Conservation (phyloP, 441 rosid species). For the Pelargonium australe region DNA sequence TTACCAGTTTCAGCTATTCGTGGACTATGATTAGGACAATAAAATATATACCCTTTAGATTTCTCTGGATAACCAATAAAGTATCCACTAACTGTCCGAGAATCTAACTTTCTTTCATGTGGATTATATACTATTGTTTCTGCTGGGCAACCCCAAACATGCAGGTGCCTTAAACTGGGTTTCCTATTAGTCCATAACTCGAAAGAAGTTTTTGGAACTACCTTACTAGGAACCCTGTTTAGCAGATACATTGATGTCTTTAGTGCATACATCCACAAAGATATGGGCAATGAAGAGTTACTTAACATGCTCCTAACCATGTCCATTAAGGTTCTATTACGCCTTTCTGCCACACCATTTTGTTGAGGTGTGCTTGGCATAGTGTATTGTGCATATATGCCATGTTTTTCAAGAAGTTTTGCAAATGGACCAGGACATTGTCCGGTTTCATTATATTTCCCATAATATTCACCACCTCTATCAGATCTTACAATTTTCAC, state of each 20-base stretch:
- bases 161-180: conserved; percentile 2
- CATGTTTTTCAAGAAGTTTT: neutral
- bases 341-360: neutral
- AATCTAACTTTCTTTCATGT: neutral
- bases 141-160: conserved; percentile 6
- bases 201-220: conserved; percentile 5
- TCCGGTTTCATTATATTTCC: neutral
- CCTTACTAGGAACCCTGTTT: neutral
- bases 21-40: neutral
- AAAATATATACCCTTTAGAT: conserved; percentile 1
- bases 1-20: no score
- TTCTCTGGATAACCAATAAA: conserved; percentile 11
- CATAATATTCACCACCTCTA: neutral
- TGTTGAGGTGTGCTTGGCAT: conserved; percentile 10
- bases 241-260: neutral
- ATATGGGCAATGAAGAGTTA: neutral
- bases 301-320: neutral
- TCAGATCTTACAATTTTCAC: conserved; percentile 4
- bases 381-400: neutral
- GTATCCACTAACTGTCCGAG: neutral
- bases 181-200: conserved; percentile 9
- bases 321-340: conserved; percentile 1
- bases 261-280: neutral
- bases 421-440: neutral
- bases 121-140: neutral